Evolutionary conservation across 768 basidiomycete species (phyloP).

Genomic region (Boletus rubropictus): DNA sequence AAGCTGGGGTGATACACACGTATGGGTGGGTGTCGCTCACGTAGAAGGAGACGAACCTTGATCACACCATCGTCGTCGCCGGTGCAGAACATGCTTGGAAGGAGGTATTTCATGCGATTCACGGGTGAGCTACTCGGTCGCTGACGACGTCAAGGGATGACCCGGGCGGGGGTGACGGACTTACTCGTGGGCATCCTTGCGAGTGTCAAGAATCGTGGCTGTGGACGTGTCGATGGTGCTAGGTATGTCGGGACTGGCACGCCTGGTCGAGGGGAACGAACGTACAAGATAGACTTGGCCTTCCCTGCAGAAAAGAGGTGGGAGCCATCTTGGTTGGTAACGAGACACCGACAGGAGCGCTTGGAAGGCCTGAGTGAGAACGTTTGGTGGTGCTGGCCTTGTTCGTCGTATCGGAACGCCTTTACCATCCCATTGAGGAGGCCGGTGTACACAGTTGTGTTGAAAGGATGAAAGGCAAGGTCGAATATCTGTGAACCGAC

Average conservation of each 20-base stretch:
- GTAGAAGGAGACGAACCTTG: constrained; percentile 49
- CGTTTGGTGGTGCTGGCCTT: constrained; percentile 47
- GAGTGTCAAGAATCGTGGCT: constrained; percentile 44
- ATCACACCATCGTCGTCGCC: constrained; percentile 95
- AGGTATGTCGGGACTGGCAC: constrained; percentile 13
- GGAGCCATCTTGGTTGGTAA: constrained; percentile 60
- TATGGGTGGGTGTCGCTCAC: not conserved
- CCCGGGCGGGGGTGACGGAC: constrained; percentile 23
- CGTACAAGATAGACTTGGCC: constrained; percentile 72
- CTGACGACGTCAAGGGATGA: constrained; percentile 30
- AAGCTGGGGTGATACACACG: constrained; percentile 43
- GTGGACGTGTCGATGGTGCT: constrained; percentile 67
- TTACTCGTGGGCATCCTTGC: constrained; percentile 62
- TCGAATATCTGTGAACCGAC: constrained; percentile 83
- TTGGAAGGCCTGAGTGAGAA: constrained; percentile 75
- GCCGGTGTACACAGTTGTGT: constrained; percentile 65
- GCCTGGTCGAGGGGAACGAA: constrained; percentile 10
- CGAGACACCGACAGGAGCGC: constrained; percentile 74
- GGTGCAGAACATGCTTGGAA: constrained; percentile 68
- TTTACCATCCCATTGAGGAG: constrained; percentile 81
- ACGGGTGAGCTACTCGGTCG: constrained; percentile 60
- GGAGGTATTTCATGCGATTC: constrained; percentile 73
- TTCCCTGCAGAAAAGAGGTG: constrained; percentile 78
- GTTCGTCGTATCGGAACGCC: constrained; percentile 73
- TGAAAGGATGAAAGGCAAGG: constrained; percentile 76